Evolutionary conservation across 106 monocot genomes (phyloP), one percentile per base, ranked within the genome.

Genomic region (Xerophyta viscosa): DNA sequence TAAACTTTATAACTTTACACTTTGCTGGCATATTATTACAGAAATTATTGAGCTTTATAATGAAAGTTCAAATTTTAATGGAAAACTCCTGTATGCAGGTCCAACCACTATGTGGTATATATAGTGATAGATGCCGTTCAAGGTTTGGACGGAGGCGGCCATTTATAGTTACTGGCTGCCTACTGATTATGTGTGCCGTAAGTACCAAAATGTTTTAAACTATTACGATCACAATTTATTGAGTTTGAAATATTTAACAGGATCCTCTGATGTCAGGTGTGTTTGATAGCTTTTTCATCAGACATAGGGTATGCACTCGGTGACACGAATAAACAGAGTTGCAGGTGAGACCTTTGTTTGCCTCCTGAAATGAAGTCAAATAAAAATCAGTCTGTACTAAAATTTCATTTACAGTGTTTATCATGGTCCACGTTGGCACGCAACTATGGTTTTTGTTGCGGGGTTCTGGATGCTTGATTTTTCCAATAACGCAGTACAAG

Each of bases 401-500:
- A n/a, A n/a, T n/a, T n/a, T n/a, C n/a, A n/a, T n/a, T n/a, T n/a
- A 12, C 56, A 80, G 79, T 41, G 54, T 43, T 37, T 80, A 74
- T 41, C 65, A 46, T 37, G 82, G 82, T 22, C 56, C 72, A 20
- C 68, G 82, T 29, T 69, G 72, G 77, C 60, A 73, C 61, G 77
- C 82, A 62, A 77, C 65, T 57, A 61, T 69, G 62, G 48, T 77
- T 46, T 83, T 65, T 73, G 73, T 83, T 24, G 65, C 69, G 52
- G 82, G 82, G 11, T 83, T 83, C 47, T 83, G 82, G 82, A 57
- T 83, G 29, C 62, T 83, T 47, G 82, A 83, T 70, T 73, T 83
- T 57, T 68, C 82, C 23, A 83, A 83, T 52, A 83, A 83, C 50
- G 77, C 82, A 62, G 82, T 83, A 2, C 82, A 83, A 58, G 81